Evolutionary conservation across 495 filamentous ascomycete genomes (phyloP).

Genomic region (Aspergillus incahuasiensis): DNA sequence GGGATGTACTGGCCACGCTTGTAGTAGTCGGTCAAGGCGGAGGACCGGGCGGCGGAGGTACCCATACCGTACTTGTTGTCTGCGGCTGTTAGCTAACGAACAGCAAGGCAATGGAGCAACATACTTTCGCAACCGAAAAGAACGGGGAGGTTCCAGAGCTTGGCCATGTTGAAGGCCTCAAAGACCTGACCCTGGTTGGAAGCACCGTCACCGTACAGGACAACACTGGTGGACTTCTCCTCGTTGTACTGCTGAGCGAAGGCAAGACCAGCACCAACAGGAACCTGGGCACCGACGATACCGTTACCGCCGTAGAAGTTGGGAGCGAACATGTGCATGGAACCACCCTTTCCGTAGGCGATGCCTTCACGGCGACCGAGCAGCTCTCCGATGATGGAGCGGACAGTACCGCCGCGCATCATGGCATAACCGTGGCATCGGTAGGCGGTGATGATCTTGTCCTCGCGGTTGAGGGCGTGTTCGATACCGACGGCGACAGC

Average conservation of each 20-base stretch:
- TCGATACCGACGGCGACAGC: slow-evolving; percentile 96
- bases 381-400: slow-evolving; percentile 93
- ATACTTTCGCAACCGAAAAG: slow-evolving; percentile 98
- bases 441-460: slow-evolving; percentile 96
- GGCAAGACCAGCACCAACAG: slow-evolving; percentile 91
- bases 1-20: slow-evolving; percentile 99
- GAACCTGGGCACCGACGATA: slow-evolving; percentile 98
- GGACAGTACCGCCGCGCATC: slow-evolving; percentile 90
- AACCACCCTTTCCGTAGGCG: slow-evolving; percentile 96
- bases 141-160: slow-evolving; percentile 93
- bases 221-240: slow-evolving; percentile 76
- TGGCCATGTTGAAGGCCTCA: slow-evolving; percentile 99
- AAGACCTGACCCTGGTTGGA: slow-evolving; percentile 99
- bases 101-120: slow-evolving; percentile 23
- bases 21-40: slow-evolving; percentile 98
- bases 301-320: slow-evolving; percentile 98
- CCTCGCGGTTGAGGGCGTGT: slow-evolving; percentile 83
- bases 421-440: slow-evolving; percentile 97
- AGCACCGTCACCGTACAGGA: slow-evolving; percentile 95
- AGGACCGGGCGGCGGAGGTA: slow-evolving; percentile 88
- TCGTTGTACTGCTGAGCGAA: slow-evolving; percentile 94
- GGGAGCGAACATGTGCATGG: slow-evolving; percentile 99
- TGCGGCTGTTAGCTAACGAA: slow-evolving; percentile 32
- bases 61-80: slow-evolving; percentile 99
- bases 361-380: slow-evolving; percentile 93